Evolutionary conservation across 139 green algal genomes (phyloP), one percentile per base, ranked within the genome.

Genomic region (Chlorella sp.): DNA sequence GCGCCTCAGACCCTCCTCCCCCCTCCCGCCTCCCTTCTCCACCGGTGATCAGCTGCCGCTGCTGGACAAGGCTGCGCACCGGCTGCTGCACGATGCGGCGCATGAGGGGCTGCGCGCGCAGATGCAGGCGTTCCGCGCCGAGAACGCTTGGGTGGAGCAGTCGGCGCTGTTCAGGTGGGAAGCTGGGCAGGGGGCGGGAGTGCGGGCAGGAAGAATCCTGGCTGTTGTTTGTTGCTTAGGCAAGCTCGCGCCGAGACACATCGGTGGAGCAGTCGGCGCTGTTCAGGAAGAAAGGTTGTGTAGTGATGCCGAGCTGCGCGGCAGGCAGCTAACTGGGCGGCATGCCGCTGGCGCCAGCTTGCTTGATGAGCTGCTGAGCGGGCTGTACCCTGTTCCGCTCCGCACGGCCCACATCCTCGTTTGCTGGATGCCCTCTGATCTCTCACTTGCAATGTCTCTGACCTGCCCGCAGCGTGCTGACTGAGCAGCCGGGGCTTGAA

Each of bases 211-310:
- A n/a, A n/a, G n/a, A n/a, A n/a, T n/a, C n/a, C n/a, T n/a, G n/a
- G n/a, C n/a, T n/a, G n/a, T n/a, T n/a, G n/a, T n/a, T n/a, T n/a
- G n/a, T n/a, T n/a, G n/a, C n/a, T n/a, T n/a, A n/a, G n/a, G n/a
- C n/a, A n/a, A n/a, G n/a, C n/a, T n/a, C n/a, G n/a, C n/a, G 44
- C 32, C 81, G 87, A 16, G 93, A 96, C 64, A 36, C 91, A 26
- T 99, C 96, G 97, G 87, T 99, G 51, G 92, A 97, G 67, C 94
- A 98, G 82, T 94, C 90, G 17, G 96, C 96, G 3, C 81, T 98
- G 3, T 99, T 98, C 89, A 91, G 92, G 74, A 41, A 43, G 36
- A 11, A 5, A 14, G 32, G 67, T n/a, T 30, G n/a, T 44, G 34
- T 9, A 43, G 36, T 43, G 30, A 74, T 16, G 67, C 9, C 13